Percentiles rank a stretch among this genome's conserved stretches.
These are phyloP conservation scores for Globisporangium mamillatum DNA, from an alignment of 352 stramenopile genomes.

Conservation along the genomic window DNA sequence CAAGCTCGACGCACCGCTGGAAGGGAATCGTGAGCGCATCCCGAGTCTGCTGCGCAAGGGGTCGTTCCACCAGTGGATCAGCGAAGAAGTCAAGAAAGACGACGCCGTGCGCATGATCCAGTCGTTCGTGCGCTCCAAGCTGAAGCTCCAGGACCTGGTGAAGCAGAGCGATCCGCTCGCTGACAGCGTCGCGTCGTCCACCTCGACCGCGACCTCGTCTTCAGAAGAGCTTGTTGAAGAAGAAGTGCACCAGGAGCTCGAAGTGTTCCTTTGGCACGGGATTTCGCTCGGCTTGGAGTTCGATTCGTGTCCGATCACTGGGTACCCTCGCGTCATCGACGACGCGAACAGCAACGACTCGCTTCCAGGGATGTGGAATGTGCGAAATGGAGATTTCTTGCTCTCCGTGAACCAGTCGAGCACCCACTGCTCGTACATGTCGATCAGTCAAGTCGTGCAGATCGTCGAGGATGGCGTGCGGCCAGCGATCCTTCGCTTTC, in stretches of 20 bases:
- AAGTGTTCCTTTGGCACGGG: constrained; percentile 65
- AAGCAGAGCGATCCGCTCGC: constrained; percentile 16
- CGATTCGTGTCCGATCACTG: constrained; percentile 40
- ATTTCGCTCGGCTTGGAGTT: constrained; percentile 50
- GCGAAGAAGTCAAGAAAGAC: constrained; percentile 28
- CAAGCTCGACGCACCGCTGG: constrained; percentile 1
- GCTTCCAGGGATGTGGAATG: constrained; percentile 65
- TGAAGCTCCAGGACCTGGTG: constrained; percentile 4
- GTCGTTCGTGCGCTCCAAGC: constrained; percentile 27
- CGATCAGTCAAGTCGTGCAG: constrained; percentile 47
- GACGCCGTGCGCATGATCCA: constrained; percentile 36
- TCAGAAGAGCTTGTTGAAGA: constrained; percentile 30
- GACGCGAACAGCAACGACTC: constrained; percentile 53
- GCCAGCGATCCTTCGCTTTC: constrained; percentile 59
- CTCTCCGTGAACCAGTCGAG: constrained; percentile 58
- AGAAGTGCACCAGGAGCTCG: constrained; percentile 41
- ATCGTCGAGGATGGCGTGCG: constrained; percentile 62
- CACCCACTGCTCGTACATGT: constrained; percentile 32
- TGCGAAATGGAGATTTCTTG: constrained; percentile 56
- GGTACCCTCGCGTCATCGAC: constrained; percentile 49
- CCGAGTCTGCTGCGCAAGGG: constrained; percentile 4
- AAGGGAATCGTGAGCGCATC: constrained; percentile 6
- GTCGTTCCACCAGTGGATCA: constrained; percentile 35
- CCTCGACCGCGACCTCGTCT: constrained; percentile 14
- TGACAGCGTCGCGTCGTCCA: constrained; percentile 11